phyloP scores from a whole-genome alignment of 306 rosid genomes.

The Rosa persica region DNA sequence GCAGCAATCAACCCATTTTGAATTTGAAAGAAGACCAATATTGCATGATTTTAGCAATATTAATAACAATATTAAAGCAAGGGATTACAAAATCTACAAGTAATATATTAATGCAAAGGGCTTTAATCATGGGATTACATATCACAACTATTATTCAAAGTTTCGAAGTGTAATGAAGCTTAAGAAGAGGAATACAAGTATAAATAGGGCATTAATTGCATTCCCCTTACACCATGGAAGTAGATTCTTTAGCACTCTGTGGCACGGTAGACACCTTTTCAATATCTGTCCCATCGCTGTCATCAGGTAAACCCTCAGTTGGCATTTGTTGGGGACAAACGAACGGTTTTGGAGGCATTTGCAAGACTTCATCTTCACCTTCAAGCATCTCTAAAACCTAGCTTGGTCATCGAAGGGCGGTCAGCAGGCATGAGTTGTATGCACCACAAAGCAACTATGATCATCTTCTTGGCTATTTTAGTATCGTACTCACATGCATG shows the following conservation, averaged over 20 bases:
- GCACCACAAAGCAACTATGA: constrained; percentile 36
- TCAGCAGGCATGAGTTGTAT: constrained; percentile 31
- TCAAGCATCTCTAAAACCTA: constrained; percentile 35
- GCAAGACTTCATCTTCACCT: constrained; percentile 2
- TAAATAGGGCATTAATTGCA: neutral
- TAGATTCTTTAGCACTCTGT: neutral
- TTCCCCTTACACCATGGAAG: constrained; percentile 15
- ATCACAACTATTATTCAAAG: neutral
- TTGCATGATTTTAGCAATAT: no score
- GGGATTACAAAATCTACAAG: no score
- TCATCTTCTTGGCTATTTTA: constrained; percentile 23
- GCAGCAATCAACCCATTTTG: no score
- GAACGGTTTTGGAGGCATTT: constrained; percentile 42
- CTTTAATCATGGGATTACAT: no score
- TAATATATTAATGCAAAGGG: no score
- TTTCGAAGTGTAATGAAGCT: neutral
- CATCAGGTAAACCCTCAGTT: neutral
- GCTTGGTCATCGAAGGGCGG: constrained; percentile 35
- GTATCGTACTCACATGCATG: neutral
- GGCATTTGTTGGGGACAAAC: neutral
- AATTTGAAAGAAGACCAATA: no score
- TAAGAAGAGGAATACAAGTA: neutral
- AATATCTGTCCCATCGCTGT: neutral
- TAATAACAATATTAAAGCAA: no score
- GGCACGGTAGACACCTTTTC: neutral